Conservation (phyloP, 2,329 filamentous ascomycete genomes). For the Ambrosiella beaveri region DNA sequence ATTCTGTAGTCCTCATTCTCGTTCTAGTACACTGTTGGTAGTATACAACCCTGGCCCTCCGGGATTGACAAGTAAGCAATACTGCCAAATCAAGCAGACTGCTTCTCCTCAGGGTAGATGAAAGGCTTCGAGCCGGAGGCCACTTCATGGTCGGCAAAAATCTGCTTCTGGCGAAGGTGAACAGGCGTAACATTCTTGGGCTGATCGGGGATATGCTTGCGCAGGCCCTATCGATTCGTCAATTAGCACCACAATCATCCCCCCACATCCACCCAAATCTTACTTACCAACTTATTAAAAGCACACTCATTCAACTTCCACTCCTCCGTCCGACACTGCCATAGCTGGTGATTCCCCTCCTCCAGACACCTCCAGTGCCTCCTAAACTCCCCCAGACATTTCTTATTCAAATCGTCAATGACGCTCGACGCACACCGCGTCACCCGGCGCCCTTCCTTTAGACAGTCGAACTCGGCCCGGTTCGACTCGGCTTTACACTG, state of each 20-base stretch:
- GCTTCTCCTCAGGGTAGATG: constrained; percentile 21
- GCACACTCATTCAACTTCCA: constrained; percentile 89
- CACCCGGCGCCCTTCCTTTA: constrained; percentile 92
- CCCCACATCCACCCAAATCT: background rate
- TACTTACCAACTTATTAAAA: constrained; percentile 78
- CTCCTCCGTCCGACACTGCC: constrained; percentile 81
- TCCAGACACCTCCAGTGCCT: constrained; percentile 92
- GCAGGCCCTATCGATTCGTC: constrained; percentile 44
- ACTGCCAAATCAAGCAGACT: constrained; percentile 2
- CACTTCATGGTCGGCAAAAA: constrained; percentile 38
- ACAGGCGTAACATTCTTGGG: constrained; percentile 54
- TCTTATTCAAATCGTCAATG: constrained; percentile 87
- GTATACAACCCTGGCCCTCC: background rate
- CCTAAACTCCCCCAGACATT: constrained; percentile 81
- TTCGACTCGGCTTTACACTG: constrained; percentile 94
- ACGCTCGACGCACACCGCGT: constrained; percentile 93
- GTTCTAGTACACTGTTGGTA: background rate
- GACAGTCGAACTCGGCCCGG: constrained; percentile 78
- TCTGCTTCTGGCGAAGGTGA: constrained; percentile 50
- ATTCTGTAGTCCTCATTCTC: background rate
- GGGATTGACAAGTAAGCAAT: background rate
- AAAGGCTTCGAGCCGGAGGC: constrained; percentile 28
- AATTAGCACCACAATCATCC: background rate
- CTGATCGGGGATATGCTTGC: constrained; percentile 63
- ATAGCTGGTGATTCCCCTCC: constrained; percentile 93